Percentiles rank a stretch among this genome's conserved stretches.
These are phyloP conservation scores for Panicum miliaceum DNA, from an alignment of 176 grass and related monocot genomes.

Conservation along the genomic window DNA sequence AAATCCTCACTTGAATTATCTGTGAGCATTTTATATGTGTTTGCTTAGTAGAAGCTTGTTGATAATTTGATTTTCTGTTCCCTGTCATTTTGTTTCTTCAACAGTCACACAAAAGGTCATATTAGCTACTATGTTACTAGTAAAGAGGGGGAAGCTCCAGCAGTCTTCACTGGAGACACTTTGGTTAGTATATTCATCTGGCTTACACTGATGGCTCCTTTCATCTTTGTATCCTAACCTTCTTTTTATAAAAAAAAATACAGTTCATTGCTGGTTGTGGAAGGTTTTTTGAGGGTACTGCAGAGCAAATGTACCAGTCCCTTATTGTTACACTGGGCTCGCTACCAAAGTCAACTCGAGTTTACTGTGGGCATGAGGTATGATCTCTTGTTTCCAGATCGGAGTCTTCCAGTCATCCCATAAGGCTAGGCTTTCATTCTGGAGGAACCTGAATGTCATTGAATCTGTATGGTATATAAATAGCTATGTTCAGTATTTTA, in stretches of 20 bases:
- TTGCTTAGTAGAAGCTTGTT: not conserved
- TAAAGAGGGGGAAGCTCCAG: conserved; percentile 67
- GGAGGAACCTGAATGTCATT: not conserved
- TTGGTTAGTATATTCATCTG: conserved; percentile 64
- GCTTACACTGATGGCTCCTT: conserved; percentile 15
- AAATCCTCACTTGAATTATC: not conserved
- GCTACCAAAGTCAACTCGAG: conserved; percentile 81
- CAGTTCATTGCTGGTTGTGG: conserved; percentile 97
- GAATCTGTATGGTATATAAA: not conserved
- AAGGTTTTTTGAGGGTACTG: conserved; percentile 94
- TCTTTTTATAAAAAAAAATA: not conserved
- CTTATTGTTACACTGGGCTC: conserved; percentile 86
- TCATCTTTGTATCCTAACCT: conserved; percentile 24
- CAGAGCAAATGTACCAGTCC: conserved; percentile 97
- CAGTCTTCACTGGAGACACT: conserved; percentile 96
- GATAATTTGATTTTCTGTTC: not conserved
- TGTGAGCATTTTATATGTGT: conserved; percentile 3
- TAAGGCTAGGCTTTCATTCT: conserved; percentile 9
- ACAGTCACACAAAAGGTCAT: conserved; percentile 92
- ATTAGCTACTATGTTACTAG: conserved; percentile 88
- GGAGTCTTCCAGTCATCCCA: conserved; percentile 10
- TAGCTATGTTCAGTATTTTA: not conserved
- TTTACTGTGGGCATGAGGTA: conserved; percentile 98
- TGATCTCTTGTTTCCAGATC: not conserved
- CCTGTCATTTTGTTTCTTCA: conserved; percentile 31